Evolutionary conservation across 371 early-diverging fungal genomes (phyloP).

Genomic region (Mortierella sp.): DNA sequence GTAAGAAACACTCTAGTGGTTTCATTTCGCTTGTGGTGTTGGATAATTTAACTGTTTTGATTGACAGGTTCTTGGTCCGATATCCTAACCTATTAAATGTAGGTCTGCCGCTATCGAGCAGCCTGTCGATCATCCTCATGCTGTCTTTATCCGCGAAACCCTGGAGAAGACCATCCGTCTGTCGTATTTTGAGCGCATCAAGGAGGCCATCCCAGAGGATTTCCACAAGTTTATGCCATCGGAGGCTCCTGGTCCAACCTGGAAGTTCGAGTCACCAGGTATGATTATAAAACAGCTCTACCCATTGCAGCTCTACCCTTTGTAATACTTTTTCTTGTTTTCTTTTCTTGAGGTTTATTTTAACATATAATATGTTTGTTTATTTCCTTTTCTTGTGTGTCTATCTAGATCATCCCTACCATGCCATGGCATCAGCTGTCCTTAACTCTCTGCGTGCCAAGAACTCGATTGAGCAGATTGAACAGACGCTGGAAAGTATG

Average conservation of each 20-base stretch:
- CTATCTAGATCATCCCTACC: conserved; percentile 57
- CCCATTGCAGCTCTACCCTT: no score
- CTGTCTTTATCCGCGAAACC: conserved; percentile 83
- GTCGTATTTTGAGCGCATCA: conserved; percentile 91
- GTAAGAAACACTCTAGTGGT: no score
- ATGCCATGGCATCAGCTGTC: conserved; percentile 69
- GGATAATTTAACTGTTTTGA: no score
- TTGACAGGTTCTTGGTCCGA: not conserved
- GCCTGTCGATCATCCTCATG: conserved; percentile 62
- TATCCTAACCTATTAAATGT: not conserved
- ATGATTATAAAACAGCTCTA: conserved; percentile 22
- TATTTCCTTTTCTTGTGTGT: not conserved
- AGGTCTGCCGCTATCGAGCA: conserved; percentile 62
- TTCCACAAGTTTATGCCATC: conserved; percentile 72
- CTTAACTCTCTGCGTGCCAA: conserved; percentile 71
- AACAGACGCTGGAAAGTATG: conserved; percentile 60
- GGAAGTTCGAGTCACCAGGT: conserved; percentile 70
- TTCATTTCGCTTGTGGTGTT: no score
- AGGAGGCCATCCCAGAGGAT: conserved; percentile 76
- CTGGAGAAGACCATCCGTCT: conserved; percentile 83
- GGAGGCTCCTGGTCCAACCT: conserved; percentile 74
- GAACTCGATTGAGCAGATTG: conserved; percentile 72
- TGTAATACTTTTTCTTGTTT: no score
- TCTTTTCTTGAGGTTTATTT: no score
- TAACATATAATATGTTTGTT: no score